Conservation (phyloP, 257 asterid species). For the Linaria vulgaris region DNA sequence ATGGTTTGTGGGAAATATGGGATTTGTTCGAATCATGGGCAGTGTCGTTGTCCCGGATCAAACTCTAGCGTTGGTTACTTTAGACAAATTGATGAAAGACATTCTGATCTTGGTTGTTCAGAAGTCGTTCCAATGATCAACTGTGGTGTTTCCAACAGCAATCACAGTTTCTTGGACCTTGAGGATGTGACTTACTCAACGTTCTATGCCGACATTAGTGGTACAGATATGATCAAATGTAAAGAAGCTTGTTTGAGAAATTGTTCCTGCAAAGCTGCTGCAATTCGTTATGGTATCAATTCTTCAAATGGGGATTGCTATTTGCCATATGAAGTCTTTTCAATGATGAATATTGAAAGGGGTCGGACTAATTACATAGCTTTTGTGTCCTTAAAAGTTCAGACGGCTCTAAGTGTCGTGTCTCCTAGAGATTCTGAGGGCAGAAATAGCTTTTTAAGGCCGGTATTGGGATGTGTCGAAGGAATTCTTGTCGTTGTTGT, state of each 20-base stretch:
- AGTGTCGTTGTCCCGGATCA: slow-evolving; percentile 43
- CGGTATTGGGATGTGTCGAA: slow-evolving; percentile 22
- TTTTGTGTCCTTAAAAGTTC: slow-evolving; percentile 22
- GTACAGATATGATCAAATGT: slow-evolving; percentile 26
- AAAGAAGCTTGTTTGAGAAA: slow-evolving; percentile 37
- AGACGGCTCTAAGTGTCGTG: not conserved
- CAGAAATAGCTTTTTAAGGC: slow-evolving; percentile 8
- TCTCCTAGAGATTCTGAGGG: not conserved
- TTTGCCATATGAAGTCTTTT: slow-evolving; percentile 36
- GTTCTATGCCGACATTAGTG: not conserved
- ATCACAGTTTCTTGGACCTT: slow-evolving; percentile 33
- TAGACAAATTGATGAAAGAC: slow-evolving; percentile 23
- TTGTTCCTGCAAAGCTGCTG: slow-evolving; percentile 51
- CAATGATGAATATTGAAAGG: slow-evolving; percentile 31
- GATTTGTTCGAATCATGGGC: slow-evolving; percentile 37
- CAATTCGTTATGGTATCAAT: slow-evolving; percentile 30
- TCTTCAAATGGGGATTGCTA: slow-evolving; percentile 36
- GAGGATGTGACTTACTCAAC: slow-evolving; percentile 31
- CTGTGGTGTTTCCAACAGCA: slow-evolving; percentile 25
- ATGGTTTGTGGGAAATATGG: slow-evolving; percentile 44
- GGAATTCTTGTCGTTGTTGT: slow-evolving; percentile 1
- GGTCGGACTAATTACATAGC: slow-evolving; percentile 21
- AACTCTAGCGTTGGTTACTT: slow-evolving; percentile 22
- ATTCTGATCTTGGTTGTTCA: slow-evolving; percentile 46
- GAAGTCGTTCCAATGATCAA: slow-evolving; percentile 27